Percentiles rank a stretch among this genome's conserved stretches.
Evolutionary conservation across 1,284 basidiomycete species (phyloP).

Genomic region (Mycena citricolor): DNA sequence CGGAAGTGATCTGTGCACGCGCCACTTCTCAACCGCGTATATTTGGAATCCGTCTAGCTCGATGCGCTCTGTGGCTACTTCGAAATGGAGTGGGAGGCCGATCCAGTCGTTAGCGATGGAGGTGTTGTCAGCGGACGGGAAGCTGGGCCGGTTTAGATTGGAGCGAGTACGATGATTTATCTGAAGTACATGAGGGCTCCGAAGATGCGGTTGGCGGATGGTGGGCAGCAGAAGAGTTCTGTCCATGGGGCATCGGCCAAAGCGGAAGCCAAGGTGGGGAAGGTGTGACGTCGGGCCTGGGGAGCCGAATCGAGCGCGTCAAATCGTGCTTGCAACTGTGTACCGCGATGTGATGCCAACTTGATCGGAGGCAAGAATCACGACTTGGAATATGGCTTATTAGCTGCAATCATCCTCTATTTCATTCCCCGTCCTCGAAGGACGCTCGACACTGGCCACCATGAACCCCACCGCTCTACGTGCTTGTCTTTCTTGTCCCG

Average conservation of each 20-base stretch:
- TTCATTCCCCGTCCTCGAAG: constrained; percentile 26
- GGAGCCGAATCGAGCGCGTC: background rate
- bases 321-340: constrained; percentile 1
- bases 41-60: constrained; percentile 62
- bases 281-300: constrained; percentile 8
- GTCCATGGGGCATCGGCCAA: background rate
- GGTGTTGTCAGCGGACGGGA: constrained; percentile 29
- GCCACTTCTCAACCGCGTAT: constrained; percentile 83
- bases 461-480: constrained; percentile 24
- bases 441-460: constrained; percentile 19
- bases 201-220: constrained; percentile 21
- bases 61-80: constrained; percentile 26
- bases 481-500: constrained; percentile 34
- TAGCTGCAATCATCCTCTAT: constrained; percentile 57
- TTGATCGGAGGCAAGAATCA: background rate
- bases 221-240: constrained; percentile 16
- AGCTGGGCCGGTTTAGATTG: constrained; percentile 16
- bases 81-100: constrained; percentile 28
- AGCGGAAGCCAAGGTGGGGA: constrained; percentile 11
- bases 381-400: constrained; percentile 19
- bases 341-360: background rate
- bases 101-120: constrained; percentile 45
- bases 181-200: constrained; percentile 7
- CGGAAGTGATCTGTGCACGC: constrained; percentile 1
- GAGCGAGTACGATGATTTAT: constrained; percentile 9